These are phyloP conservation scores for Mimosa pudica DNA, from an alignment of 306 rosid genomes.

Conservation along the genomic window DNA sequence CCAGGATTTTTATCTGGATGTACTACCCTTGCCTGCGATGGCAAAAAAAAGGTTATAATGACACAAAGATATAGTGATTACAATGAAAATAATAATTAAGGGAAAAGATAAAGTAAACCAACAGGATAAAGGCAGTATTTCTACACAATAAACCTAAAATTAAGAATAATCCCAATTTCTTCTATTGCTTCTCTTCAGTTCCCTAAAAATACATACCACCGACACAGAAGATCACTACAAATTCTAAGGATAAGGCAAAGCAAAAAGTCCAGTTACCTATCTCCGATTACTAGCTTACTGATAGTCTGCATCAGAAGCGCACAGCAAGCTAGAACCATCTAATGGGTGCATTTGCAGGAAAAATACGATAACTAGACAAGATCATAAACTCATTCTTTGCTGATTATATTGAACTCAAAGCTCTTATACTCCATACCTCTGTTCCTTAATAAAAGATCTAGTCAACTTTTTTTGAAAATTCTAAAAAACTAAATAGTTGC, in stretches of 20 bases:
- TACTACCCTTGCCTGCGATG: slow-evolving; percentile 77
- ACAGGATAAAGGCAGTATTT: slow-evolving; percentile 12
- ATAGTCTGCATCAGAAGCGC: not conserved
- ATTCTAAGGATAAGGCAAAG: slow-evolving; percentile 1
- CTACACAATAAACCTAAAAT: slow-evolving; percentile 1
- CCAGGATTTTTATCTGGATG: slow-evolving; percentile 98
- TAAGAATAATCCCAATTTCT: slow-evolving; percentile 10
- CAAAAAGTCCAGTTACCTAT: not conserved
- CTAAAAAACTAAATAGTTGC: no score
- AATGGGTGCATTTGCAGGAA: slow-evolving; percentile 6
- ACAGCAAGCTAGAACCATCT: not conserved
- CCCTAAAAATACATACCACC: not conserved
- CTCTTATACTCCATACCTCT: not conserved
- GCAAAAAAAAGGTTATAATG: not conserved
- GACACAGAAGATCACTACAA: slow-evolving; percentile 2
- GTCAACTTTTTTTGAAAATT: no score
- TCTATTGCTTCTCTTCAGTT: not conserved
- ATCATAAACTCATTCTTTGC: slow-evolving; percentile 7
- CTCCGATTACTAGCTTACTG: not conserved
- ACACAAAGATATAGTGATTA: not conserved
- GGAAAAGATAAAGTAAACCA: not conserved
- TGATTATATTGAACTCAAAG: slow-evolving; percentile 5
- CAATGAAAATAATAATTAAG: not conserved
- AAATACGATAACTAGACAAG: not conserved
- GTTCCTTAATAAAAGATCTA: no score